Evolutionary conservation across 2,329 filamentous ascomycete species (phyloP), one percentile per base, ranked within the genome.

Genomic region (Calonectria ilicicola): DNA sequence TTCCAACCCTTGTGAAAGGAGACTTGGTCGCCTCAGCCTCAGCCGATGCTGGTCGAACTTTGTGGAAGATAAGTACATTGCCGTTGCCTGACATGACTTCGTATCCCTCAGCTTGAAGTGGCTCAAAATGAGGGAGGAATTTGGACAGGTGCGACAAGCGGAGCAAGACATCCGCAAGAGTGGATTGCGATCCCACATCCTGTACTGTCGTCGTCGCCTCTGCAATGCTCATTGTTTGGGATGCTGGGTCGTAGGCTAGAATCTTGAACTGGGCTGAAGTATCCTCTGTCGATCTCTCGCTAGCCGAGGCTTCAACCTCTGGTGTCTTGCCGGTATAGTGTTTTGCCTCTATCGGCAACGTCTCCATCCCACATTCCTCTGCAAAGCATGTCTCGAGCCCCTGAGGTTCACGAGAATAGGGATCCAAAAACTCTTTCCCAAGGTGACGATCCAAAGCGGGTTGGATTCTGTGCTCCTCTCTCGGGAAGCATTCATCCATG

Each of bases 1-100:
- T 35, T 1, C 56, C 44, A 3, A 49, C 19, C 7, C 27, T 29
- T 10, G 47, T 35, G 26, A 60, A 27, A 2, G 21, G 46, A 21
- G 17, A 26, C 8, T 49, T 65, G 9, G 51, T 14, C 12, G 15
- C 47, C 2, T 40, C 68, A 5, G 65, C 67, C 62, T 65, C 75
- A 62, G 69, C 69, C 2, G 78, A 75, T 10, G 74, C 74, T 12
- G 75, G 69, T 29, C 83, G 85, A 5, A 90, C 87, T 81, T 93
- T 92, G 74, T 91, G 91, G 79, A 94, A 93, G 5, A 95, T 88
- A 29, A 94, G 86, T 5, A 93, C 86, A 74, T 94, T 88, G 7
- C 88, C 89, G 60, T 86, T 86, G 1, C 91, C 92, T 2, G 92
- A 91, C 1, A 92, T 88, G 46, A 94, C 91, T 76, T 93, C 92